Evolutionary conservation across 805 yeast genomes (phyloP).

Genomic region (Saccharomycopsis capsularis): DNA sequence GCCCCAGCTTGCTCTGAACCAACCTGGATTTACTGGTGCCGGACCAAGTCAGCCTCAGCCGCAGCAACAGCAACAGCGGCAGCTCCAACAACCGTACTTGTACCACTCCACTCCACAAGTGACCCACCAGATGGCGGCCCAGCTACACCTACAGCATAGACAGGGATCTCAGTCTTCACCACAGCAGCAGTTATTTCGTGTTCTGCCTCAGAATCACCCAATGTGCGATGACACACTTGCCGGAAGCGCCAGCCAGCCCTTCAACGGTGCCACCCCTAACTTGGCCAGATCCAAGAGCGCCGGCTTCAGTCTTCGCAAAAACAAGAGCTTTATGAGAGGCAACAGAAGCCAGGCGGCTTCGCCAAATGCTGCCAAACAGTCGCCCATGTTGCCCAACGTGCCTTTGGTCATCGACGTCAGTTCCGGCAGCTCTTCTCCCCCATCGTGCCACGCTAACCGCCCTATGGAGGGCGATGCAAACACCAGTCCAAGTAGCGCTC

Average conservation of each 20-base stretch:
- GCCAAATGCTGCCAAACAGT: background rate
- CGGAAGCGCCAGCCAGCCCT: background rate
- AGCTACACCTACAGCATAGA: background rate
- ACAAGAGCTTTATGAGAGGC: background rate
- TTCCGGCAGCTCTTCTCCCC: background rate
- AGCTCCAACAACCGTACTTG: conserved; percentile 3
- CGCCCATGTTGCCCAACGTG: conserved; percentile 7
- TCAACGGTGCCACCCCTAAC: background rate
- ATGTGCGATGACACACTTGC: background rate
- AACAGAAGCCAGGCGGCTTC: background rate
- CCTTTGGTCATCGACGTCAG: no score
- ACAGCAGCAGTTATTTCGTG: conserved; percentile 1
- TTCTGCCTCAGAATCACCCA: background rate
- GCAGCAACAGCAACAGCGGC: conserved; percentile 1
- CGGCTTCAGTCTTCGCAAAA: conserved; percentile 6
- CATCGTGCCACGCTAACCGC: background rate
- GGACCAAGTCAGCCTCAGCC: conserved; percentile 1
- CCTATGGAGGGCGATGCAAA: background rate
- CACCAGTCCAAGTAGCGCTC: background rate
- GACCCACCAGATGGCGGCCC: background rate
- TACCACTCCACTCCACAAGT: background rate
- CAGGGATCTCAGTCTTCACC: background rate
- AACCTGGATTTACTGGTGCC: background rate
- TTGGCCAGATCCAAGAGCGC: conserved; percentile 9
- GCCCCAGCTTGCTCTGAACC: no score